Conservation (phyloP, 1,284 basidiomycete species). For the Chondrostereum purpureum region DNA sequence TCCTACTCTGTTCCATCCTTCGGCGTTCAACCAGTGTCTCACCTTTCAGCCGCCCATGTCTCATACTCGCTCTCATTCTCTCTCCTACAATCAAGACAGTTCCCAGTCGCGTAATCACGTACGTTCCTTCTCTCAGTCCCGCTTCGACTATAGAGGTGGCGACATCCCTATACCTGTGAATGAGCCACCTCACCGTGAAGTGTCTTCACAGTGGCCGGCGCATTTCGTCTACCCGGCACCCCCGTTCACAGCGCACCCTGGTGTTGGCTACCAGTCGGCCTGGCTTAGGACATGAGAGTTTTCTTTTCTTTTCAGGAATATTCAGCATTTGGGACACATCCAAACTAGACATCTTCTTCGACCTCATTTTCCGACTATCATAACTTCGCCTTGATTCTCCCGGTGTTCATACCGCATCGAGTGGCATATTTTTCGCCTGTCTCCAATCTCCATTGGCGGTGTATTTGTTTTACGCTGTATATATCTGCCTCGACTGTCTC, state of each 20-base stretch:
- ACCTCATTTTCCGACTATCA: constrained; percentile 13
- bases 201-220: constrained; percentile 35
- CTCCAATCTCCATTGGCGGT: constrained; percentile 14
- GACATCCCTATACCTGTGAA: constrained; percentile 37
- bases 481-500: constrained; percentile 21
- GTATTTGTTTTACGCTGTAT: constrained; percentile 28
- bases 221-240: constrained; percentile 34
- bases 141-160: constrained; percentile 44
- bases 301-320: constrained; percentile 18
- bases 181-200: constrained; percentile 29
- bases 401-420: constrained; percentile 13
- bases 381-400: constrained; percentile 14
- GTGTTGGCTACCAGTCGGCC: constrained; percentile 36
- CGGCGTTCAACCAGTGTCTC: constrained; percentile 39
- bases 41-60: constrained; percentile 29
- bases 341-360: constrained; percentile 16
- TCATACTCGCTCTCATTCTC: constrained; percentile 51
- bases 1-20: constrained; percentile 23
- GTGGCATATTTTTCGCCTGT: constrained; percentile 10
- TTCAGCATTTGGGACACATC: constrained; percentile 22
- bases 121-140: constrained; percentile 56
- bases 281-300: constrained; percentile 45
- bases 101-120: constrained; percentile 40
- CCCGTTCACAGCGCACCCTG: constrained; percentile 32
- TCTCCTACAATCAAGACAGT: constrained; percentile 43